These are phyloP conservation scores for Sphaerobolus stellatus DNA, from an alignment of 1,284 basidiomycete genomes.

Conservation along the genomic window DNA sequence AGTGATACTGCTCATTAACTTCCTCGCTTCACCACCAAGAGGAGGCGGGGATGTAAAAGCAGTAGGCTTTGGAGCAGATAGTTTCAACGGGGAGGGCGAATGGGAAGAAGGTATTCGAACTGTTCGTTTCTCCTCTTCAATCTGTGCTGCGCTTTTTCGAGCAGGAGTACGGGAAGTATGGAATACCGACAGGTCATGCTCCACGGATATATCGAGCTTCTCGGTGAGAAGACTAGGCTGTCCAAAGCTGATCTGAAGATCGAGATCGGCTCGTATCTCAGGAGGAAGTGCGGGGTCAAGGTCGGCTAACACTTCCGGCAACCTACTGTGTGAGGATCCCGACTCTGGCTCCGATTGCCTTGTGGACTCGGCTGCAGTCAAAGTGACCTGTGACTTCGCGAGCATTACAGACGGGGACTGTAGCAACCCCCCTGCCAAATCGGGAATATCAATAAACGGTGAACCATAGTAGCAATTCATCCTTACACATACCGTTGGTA, in stretches of 20 bases:
- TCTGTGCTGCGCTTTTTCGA: slow-evolving; percentile 26
- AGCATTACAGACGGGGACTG: background rate
- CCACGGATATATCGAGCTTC: too few relatives aligned
- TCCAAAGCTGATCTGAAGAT: too few relatives aligned
- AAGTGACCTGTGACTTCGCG: background rate
- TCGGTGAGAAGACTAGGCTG: too few relatives aligned
- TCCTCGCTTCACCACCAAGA: slow-evolving; percentile 38
- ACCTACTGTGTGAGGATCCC: too few relatives aligned
- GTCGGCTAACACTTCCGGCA: too few relatives aligned
- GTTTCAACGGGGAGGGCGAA: slow-evolving; percentile 57
- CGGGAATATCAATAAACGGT: slow-evolving; percentile 3
- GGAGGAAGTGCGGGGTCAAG: too few relatives aligned
- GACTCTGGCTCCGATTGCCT: too few relatives aligned
- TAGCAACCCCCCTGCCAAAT: slow-evolving; percentile 8
- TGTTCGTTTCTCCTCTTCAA: slow-evolving; percentile 28
- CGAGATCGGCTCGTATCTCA: too few relatives aligned
- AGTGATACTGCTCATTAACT: slow-evolving; percentile 61
- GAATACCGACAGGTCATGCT: slow-evolving; percentile 10
- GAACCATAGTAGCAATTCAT: background rate
- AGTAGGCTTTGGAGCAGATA: slow-evolving; percentile 24
- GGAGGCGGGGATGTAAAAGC: slow-evolving; percentile 10
- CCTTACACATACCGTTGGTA: slow-evolving; percentile 10
- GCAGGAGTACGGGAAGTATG: background rate
- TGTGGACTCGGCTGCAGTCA: background rate
- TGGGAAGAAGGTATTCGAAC: slow-evolving; percentile 57